Evolutionary conservation across 1,284 basidiomycete genomes (phyloP), one percentile per base, ranked within the genome.

Genomic region (Ustilago lituana): DNA sequence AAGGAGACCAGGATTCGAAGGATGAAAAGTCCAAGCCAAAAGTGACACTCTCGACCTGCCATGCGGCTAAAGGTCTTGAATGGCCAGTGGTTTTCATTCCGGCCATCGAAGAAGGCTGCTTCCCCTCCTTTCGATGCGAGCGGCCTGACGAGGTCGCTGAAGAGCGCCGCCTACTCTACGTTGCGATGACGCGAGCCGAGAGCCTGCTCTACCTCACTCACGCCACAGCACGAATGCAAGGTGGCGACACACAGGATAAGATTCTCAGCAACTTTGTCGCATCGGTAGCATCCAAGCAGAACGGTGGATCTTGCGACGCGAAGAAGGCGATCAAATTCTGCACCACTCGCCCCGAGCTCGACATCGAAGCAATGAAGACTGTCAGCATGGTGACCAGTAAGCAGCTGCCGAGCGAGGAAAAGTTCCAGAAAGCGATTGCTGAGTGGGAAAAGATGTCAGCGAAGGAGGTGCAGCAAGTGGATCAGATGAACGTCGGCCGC

Each of bases 61-160:
- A 96, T 83, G 88, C 91, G 10, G 92, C 93, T 0, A 96, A 96
- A 82, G 93, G 93, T 0, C 85, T 95, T 6, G 93, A 96, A 82
- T 96, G 92, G 92, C 92, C 92, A 0, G 90, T 91, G 5, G 90
- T 92, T 1, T 88, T 92, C 67, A 84, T 92, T 78, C 33, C 83
- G 64, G 51, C 84, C 77, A 55, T 90, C 11, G 92, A 93, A 77
- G 83, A 88, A 40, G 90, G 89, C 0, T 89, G 87, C 0, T 92
- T 90, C 73, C 93, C 93, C 1, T 91, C 91, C 47, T 88, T 89
- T 77, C 87, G 90, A 8, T 87, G 88, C 27, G 78, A 74, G 1
- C 82, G 83, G 58, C 72, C 82, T 23, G 89, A 92, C 17, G 89
- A 94, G 79, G 82, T 87, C 1, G 89, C 89, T 20, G 93, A 95